Evolutionary conservation across 2,329 filamentous ascomycete species (phyloP), one percentile per base, ranked within the genome.

Genomic region (Gnomoniopsis smithogilvyi): DNA sequence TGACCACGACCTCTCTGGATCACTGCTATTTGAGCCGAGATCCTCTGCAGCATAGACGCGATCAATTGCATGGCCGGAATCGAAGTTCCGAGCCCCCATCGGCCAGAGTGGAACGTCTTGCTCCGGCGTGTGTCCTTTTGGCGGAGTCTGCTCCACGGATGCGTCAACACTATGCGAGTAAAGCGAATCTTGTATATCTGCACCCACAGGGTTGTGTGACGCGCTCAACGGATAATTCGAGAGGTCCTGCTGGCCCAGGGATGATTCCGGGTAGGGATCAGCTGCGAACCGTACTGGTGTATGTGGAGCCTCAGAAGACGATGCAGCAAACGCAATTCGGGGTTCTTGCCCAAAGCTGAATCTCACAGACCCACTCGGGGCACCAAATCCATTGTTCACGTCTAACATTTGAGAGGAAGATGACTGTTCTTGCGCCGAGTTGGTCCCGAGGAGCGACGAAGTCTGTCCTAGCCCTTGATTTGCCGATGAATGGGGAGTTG

Each of bases 131-230:
- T 66, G 66, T 54, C n/a, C 52, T 11, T 30, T 57, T 30, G 19
- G 47, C 12, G 24, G n/a, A 6, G 12, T 26, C 22, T 47, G 50
- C 3, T 12, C 14, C 14, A 26, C n/a, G 21, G 45, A 59, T 2
- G 58, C 34, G 17, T 66, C 52, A 15, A 63, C 66, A 14, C 66
- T 55, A 60, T 73, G 67, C 17, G 66, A 67, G 43, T 67, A 65
- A n/a, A 68, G 63, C 51, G 69, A 65, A n/a, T 69, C 66, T 22
- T 65, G 69, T 21, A 64, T 58, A 41, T 66, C 64, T 3, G 70
- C 67, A 19, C 30, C 22, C 22, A 52, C 41, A 24, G 36, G 48
- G 19, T 54, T 36, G 14, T 54, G 57, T 21, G 57, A 50, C 17
- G 46, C 19, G 21, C 46, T 41, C 30, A 50, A 33, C 17, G 45